Evolutionary conservation across 495 filamentous ascomycete genomes (phyloP), one percentile per base, ranked within the genome.

Genomic region (Lasiosphaeris hirsuta): DNA sequence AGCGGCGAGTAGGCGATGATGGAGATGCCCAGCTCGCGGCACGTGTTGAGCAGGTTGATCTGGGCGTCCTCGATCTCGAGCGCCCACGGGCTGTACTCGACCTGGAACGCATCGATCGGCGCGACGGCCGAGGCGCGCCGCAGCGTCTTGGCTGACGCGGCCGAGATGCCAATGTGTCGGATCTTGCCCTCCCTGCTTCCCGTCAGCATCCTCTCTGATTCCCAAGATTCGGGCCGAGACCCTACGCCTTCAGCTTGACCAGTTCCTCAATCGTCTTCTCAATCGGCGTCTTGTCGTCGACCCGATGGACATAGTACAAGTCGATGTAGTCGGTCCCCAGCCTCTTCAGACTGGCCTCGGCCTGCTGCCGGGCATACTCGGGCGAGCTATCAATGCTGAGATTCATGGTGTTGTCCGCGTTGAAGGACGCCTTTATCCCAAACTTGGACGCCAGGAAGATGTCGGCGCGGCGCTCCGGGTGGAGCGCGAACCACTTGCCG

Each of bases 381-480:
- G 82, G 78, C 15, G 78, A 75, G 23, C 75, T 77, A 46, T 80
- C 70, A 10, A 84, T 17, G 15, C 14, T 1, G n/a, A 63, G 17
- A 14, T 47, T 48, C 5, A 5, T 13, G 38, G 30, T 59, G 17
- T 54, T 38, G 39, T 63, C 44, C 2, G 55, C 41, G 38, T 48
- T 19, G 33, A 38, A 33, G 7, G 15, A 10, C 14, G 9, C 10
- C 2, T 41, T 42, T 34, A 72, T 64, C 38, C 69, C 80, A 51
- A 81, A 84, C 62, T 85, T 84, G 9, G 80, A 80, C 36, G 82
- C 81, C 0, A 84, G 68, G 68, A 85, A 84, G 62, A 86, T 79
- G 40, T 79, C 75, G 18, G 68, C 60, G 34, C 79, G 72, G 7
- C 75, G 73, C 8, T 75, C 79, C 3, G 81, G 77, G 40, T 75